These are phyloP conservation scores for Rhynchosporium secalis DNA, from an alignment of 2,329 filamentous ascomycete genomes.

Conservation along the genomic window DNA sequence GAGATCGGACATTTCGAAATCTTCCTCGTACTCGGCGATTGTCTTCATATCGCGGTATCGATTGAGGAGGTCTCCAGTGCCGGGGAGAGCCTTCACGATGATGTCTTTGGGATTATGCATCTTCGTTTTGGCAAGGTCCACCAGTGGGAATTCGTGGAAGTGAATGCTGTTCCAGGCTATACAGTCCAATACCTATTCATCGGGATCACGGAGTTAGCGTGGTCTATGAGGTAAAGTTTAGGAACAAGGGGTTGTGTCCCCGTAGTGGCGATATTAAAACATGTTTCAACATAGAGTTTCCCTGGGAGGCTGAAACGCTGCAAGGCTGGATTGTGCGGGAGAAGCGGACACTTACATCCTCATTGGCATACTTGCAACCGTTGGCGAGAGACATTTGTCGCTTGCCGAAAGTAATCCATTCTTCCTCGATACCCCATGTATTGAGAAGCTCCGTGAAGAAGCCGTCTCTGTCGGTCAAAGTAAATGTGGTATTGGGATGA, in stretches of 20 bases:
- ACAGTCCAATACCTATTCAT: neutral
- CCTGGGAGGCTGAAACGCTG: no score
- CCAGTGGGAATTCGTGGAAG: neutral
- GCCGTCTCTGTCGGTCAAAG: neutral
- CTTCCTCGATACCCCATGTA: slow-evolving; percentile 1
- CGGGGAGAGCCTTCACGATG: neutral
- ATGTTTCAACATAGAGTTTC: no score
- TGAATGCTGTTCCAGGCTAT: neutral
- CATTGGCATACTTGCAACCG: neutral
- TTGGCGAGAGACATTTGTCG: slow-evolving; percentile 1
- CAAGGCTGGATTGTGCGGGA: no score
- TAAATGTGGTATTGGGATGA: neutral
- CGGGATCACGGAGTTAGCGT: no score
- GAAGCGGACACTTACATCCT: neutral
- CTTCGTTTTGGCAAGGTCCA: neutral
- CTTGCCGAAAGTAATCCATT: slow-evolving; percentile 1
- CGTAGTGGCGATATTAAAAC: no score
- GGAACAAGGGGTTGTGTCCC: no score
- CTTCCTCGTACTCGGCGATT: neutral
- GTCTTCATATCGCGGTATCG: neutral
- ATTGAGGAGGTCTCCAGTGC: neutral
- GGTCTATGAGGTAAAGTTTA: no score
- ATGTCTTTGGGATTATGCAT: neutral
- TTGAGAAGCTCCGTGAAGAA: neutral
- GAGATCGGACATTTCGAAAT: slow-evolving; percentile 1